Conservation (phyloP, 441 rosid genomes). For the Biscutella auriculata region DNA sequence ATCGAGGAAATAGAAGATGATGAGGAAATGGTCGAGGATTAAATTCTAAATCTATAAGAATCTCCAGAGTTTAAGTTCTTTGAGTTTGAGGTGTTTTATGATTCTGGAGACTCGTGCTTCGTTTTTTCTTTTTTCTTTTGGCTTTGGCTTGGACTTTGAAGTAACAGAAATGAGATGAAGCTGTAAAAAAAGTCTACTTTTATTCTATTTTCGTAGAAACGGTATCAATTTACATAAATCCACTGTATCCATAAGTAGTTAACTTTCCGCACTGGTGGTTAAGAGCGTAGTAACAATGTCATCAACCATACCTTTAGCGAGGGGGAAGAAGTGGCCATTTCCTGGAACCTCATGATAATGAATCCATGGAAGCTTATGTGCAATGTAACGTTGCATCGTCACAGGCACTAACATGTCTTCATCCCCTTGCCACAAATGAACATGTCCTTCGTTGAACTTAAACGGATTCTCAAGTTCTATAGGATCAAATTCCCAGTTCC, state of each 20-base stretch:
- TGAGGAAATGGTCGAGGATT: constrained; percentile 43
- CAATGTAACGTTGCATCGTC: constrained; percentile 48
- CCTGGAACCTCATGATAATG: constrained; percentile 61
- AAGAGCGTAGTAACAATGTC: constrained; percentile 34
- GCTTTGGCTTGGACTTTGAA: neutral
- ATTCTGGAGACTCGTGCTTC: neutral
- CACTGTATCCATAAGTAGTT: neutral
- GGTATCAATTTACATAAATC: neutral
- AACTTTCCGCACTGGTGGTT: no score
- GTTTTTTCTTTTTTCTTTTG: no score
- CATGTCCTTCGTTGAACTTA: constrained; percentile 40
- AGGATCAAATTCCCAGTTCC: constrained; percentile 73
- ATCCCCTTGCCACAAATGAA: constrained; percentile 77
- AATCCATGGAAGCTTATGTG: constrained; percentile 57
- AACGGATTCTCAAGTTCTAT: constrained; percentile 52
- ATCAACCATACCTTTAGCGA: constrained; percentile 28
- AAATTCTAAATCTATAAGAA: neutral
- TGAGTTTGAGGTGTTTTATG: neutral
- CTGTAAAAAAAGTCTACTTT: neutral
- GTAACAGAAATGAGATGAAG: neutral
- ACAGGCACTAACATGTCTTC: constrained; percentile 53
- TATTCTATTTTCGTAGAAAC: neutral
- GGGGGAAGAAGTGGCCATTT: constrained; percentile 39
- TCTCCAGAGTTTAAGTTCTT: neutral
- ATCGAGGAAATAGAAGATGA: constrained; percentile 63